Percentiles rank a stretch among this genome's conserved stretches.
Evolutionary conservation across 768 basidiomycete genomes (phyloP).

Genomic region (Mrakia hoshinonis): DNA sequence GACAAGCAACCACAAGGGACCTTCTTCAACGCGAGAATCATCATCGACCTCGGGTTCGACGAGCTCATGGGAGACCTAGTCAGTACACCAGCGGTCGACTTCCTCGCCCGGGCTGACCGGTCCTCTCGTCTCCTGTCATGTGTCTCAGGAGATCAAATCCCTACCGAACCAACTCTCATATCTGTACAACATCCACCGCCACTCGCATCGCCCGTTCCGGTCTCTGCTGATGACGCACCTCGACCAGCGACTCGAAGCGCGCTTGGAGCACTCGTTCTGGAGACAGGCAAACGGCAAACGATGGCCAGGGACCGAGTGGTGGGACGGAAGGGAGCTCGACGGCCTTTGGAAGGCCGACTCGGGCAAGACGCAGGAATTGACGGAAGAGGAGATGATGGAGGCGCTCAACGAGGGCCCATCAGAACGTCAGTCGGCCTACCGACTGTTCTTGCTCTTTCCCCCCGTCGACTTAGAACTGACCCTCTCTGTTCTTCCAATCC

Average conservation of each 20-base stretch:
- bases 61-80: slow-evolving; percentile 58
- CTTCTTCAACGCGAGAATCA: slow-evolving; percentile 38
- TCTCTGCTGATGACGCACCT: slow-evolving; percentile 71
- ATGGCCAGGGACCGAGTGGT: slow-evolving; percentile 80
- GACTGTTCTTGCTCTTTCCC: no score
- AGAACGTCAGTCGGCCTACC: background rate
- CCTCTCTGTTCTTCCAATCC: no score
- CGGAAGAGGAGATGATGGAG: slow-evolving; percentile 5
- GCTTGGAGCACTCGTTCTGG: slow-evolving; percentile 54
- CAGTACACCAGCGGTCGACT: background rate
- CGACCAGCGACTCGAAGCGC: slow-evolving; percentile 56
- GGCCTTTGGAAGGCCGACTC: slow-evolving; percentile 29
- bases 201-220: slow-evolving; percentile 59
- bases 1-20: slow-evolving; percentile 32
- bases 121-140: background rate
- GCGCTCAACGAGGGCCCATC: background rate
- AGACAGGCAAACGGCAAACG: slow-evolving; percentile 51
- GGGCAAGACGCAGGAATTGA: background rate
- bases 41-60: slow-evolving; percentile 82
- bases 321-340: slow-evolving; percentile 50
- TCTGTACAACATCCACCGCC: slow-evolving; percentile 78
- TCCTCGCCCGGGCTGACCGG: background rate
- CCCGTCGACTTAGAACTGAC: background rate
- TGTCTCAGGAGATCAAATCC: slow-evolving; percentile 72
- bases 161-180: slow-evolving; percentile 84